phyloP scores from a whole-genome alignment of 2,329 filamentous ascomycete species.

The Phaeophleospora eucalypticola region DNA sequence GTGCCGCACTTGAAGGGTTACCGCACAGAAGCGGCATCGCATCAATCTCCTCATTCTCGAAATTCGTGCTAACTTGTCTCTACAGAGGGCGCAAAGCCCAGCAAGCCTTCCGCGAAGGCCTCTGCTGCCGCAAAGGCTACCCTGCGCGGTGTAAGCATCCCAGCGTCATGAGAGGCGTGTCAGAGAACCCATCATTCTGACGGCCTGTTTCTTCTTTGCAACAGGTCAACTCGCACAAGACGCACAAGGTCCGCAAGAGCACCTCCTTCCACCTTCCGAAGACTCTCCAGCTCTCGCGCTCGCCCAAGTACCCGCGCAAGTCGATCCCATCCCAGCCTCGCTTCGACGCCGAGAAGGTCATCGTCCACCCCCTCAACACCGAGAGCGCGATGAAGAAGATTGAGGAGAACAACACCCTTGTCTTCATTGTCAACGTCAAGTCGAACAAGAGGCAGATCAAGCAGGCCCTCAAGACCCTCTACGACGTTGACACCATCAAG shows the following conservation, averaged over 20 bases:
- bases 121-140: constrained; percentile 91
- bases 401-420: constrained; percentile 98
- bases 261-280: constrained; percentile 98
- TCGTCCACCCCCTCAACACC: constrained; percentile 98
- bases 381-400: constrained; percentile 99
- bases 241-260: constrained; percentile 84
- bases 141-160: constrained; percentile 81
- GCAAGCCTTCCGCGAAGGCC: constrained; percentile 73
- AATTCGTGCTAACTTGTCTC: constrained; percentile 28
- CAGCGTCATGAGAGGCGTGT: constrained; percentile 41
- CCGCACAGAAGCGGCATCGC: not conserved
- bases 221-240: constrained; percentile 74
- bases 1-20: constrained; percentile 3
- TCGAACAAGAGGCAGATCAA: constrained; percentile 99
- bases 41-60: constrained; percentile 5
- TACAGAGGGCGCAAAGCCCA: constrained; percentile 36
- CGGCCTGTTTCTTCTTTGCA: constrained; percentile 43
- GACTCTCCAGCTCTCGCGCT: constrained; percentile 85
- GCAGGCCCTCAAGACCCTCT: constrained; percentile 95
- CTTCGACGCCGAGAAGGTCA: constrained; percentile 96
- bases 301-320: constrained; percentile 96
- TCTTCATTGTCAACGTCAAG: constrained; percentile 54
- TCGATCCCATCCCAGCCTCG: constrained; percentile 83
- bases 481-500: constrained; percentile 97
- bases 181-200: constrained; percentile 50